Percentiles rank a stretch among this genome's conserved stretches.
phyloP scores from a whole-genome alignment of 495 filamentous ascomycete genomes.

The Lepraria neglecta region DNA sequence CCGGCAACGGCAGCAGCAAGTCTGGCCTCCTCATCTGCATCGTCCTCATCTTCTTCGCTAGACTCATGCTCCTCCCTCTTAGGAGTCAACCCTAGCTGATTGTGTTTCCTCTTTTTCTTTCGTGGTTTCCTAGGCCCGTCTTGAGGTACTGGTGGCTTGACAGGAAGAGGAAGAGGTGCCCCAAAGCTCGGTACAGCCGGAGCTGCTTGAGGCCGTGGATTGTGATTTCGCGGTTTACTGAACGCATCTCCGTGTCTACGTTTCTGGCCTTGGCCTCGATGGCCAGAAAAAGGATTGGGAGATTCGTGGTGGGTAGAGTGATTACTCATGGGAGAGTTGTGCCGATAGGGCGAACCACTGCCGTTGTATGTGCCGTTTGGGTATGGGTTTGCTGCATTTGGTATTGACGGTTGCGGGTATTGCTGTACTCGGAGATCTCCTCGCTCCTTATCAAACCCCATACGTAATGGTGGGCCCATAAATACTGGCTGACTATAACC shows the following conservation, averaged over 20 bases:
- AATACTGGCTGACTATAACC: constrained; percentile 41
- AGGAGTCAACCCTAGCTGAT: constrained; percentile 74
- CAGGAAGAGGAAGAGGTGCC: constrained; percentile 41
- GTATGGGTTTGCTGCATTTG: constrained; percentile 31
- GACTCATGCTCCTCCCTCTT: constrained; percentile 65
- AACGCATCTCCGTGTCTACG: constrained; percentile 42
- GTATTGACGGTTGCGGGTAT: constrained; percentile 41
- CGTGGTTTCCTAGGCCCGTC: constrained; percentile 44
- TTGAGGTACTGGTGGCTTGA: constrained; percentile 53
- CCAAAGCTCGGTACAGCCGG: constrained; percentile 59
- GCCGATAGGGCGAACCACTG: constrained; percentile 22
- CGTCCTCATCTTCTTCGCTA: constrained; percentile 66
- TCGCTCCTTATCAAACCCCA: constrained; percentile 47
- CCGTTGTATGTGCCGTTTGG: constrained; percentile 29
- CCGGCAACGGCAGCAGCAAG: constrained; percentile 36
- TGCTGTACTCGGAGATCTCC: constrained; percentile 31
- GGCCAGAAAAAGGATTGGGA: constrained; percentile 18
- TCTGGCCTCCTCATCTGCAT: constrained; percentile 59
- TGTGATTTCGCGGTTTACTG: constrained; percentile 37
- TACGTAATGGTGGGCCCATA: constrained; percentile 53
- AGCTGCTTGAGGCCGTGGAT: constrained; percentile 43
- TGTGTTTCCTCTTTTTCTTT: constrained; percentile 73
- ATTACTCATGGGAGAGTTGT: constrained; percentile 13
- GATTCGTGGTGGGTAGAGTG: constrained; percentile 23
- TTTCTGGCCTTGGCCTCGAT: constrained; percentile 30